Evolutionary conservation across 306 rosid genomes (phyloP), one percentile per base, ranked within the genome.

Genomic region (Quercus berberidifolia): DNA sequence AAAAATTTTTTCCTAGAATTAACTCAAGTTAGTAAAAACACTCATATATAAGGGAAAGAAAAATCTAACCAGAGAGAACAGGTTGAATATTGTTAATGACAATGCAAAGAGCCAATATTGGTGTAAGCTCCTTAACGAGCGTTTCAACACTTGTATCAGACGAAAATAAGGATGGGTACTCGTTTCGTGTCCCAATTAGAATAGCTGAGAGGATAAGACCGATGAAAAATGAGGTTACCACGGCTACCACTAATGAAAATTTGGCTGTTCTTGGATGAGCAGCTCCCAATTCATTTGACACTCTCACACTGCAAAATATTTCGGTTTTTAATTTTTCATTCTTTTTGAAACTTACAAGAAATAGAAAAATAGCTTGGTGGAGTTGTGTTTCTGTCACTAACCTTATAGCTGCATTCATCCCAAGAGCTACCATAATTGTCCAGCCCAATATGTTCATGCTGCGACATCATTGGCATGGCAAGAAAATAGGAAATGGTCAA

Each of bases 261-360:
- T 76, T 91, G 12, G 97, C 98, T 4, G 94, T 80, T 87, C 97
- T 91, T 54, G 98, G 97, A 59, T 92, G 98, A 30, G 73, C 79
- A 71, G 93, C 98, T 0, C 98, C 98, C n/a, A 94, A 62, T 83
- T 94, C 98, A 71, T 94, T 94, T 6, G 98, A 94, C 23, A 94
- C 93, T 65, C 98, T 85, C 83, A 94, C 98, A 55, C 98, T 94
- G 88, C 85, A 55, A 2, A 31, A 69, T 59, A 21, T 12, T 52
- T n/a, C 4, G 3, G 38, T 19, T 31, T 31, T 63, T 28, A 64
- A 9, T 15, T 14, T 6, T 35, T 28, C 17, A 10, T 1, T 1
- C 31, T 6, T 17, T 64, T 30, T 64, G 2, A 38, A 5, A 64
- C n/a, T 64, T 7, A 38, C 46, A 7, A 38, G 46, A 38, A 38